Conservation (phyloP, 441 rosid species). For the Theobroma grandiflorum region DNA sequence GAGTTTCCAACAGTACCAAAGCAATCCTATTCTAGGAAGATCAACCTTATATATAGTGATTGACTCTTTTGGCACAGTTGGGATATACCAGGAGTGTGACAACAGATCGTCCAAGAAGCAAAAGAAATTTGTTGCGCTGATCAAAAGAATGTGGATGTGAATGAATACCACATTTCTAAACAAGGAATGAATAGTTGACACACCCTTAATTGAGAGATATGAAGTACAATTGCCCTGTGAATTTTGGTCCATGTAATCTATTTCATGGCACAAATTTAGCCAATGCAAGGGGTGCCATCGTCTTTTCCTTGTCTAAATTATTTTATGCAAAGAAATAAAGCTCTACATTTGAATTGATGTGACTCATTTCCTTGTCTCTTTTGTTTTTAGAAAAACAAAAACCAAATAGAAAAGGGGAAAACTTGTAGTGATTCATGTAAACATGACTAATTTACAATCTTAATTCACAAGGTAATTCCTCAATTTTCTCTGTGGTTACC, state of each 20-base stretch:
- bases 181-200: conserved; percentile 8
- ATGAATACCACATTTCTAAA: not conserved
- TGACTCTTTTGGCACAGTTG: conserved; percentile 1
- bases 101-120: conserved; percentile 18
- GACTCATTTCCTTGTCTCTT: not conserved
- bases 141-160: not conserved
- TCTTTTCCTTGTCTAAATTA: not conserved
- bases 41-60: not conserved
- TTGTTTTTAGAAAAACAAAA: no score
- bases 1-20: not conserved
- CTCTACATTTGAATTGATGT: conserved; percentile 6
- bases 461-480: not conserved
- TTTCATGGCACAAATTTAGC: not conserved
- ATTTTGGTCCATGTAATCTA: not conserved
- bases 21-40: not conserved
- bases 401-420: not conserved
- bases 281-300: not conserved
- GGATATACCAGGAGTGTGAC: not conserved
- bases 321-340: not conserved
- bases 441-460: not conserved
- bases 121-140: not conserved
- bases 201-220: not conserved
- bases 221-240: not conserved
- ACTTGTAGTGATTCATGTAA: not conserved
- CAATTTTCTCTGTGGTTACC: not conserved